Evolutionary conservation across 108 stramenopile genomes (phyloP), one percentile per base, ranked within the genome.

Genomic region (Schizochytrium sp.): DNA sequence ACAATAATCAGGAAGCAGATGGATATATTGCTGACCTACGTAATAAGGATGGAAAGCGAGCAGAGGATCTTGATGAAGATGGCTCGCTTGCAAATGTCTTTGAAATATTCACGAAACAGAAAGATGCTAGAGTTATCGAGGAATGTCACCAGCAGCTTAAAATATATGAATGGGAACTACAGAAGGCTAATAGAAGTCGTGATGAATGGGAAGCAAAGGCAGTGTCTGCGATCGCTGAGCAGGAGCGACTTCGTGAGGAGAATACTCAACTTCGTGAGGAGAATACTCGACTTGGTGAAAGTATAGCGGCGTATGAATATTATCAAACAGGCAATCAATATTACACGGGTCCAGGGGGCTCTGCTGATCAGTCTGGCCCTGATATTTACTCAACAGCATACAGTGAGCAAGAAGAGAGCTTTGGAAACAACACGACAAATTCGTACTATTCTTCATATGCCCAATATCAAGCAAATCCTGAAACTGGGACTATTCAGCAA

Each of bases 151-250:
- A 38, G 19, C 64, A 15, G 12, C 64, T 69, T 8, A 50, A 17
- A 50, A 10, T 5, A 8, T 83, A 53, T 38, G 45, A 83, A 50
- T 47, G n/a, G 28, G n/a, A 55, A 53, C 76, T 83, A 3, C 45
- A 10, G 0, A 53, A 83, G 28, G 53, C n/a, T 5, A 46, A 10
- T 5, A 28, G 50, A 7, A 55, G 53, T 13, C 76, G 47, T 5
- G 76, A 83, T 40, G 15, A 55, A 10, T 83, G 76, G 76, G 53
- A 83, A n/a, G 59, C 17, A 60, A 60, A n/a, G n/a, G 59, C 59
- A n/a, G n/a, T 60, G 59, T n/a, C 17, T n/a, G 59, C 59, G 17
- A n/a, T 19, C 19, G 59, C 19, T 19, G 19, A 60, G 59, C 19
- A n/a, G 50, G 1, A 83, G 28, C 45, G 12, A 19, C n/a, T n/a